Evolutionary conservation across 345 rosid species (phyloP), one percentile per base, ranked within the genome.

Genomic region (Viola odorata): DNA sequence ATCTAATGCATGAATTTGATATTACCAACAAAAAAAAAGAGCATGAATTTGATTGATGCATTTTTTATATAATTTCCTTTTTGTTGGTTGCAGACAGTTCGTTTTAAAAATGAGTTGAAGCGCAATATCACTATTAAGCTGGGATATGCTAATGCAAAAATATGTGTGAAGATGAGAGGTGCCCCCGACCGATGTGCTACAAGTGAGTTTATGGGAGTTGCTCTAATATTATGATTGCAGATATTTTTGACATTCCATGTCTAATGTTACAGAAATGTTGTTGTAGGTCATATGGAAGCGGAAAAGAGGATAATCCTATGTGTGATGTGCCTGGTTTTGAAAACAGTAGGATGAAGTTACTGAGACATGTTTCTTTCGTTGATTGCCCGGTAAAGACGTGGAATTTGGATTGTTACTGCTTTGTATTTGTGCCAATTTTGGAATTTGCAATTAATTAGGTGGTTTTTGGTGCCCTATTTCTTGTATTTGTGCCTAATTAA

Each of bases 81-180:
- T 49, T 45, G 55, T 0, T 3, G 5, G 13, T 53, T 79, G 55
- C 73, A 90, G 99, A 94, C 99, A 69, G 99, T 94, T 62, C 96
- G 92, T 65, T 94, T 94, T 63, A 94, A 94, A 66, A 94, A 88
- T 62, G 99, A 94, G 64, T 71, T 94, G 77, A 95, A 94, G 78
- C 88, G 97, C 17, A 94, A 94, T 47, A 94, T 94, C 63, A 94
- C 99, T n/a, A 94, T 94, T 40, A 94, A 90, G 78, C 97, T 94
- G 82, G 99, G 99, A 41, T 90, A 94, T 78, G 97, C 97, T 37
- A 94, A 94, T 69, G 96, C 97, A n/a, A 94, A 94, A 82, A 94
- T 94, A 45, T 94, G 73, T 94, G 96, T 37, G 99, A 94, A 75
- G 97, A 90, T 74, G 99, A 90, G 44, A 72, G 78, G 15, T 94